Base-by-base conservation (phyloP, 805 yeast species). In the Myxozyma melibiosi region DNA sequence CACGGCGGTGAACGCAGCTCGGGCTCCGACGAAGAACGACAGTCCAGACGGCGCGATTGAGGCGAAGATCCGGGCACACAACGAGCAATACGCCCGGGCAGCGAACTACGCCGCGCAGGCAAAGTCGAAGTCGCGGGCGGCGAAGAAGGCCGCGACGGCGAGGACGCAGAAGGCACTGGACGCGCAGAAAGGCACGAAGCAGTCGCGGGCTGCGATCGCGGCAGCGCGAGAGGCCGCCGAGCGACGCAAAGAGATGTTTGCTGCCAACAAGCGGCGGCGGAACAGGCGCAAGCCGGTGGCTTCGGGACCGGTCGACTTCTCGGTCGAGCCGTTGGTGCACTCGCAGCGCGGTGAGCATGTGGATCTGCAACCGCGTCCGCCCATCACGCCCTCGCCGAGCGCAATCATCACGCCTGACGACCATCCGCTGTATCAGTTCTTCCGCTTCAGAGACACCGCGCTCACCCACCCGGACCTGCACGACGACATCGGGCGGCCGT, bases 361-460 rank as follows among this genome's bases (percentile, higher is more conserved):
- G 18, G 62, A 41, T 27, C 41, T 62, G 33, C 59, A 53, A 33
- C 65, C 62, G 3, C 48, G 59, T 53, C 80, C 86, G 11, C 98
- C 98, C 14, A 86, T 94, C 64, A 80, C 88, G 13, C 98, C 99
- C 14, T 81, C 94, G 1, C 98, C 99, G 20, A 80, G 91, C 1
- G 78, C 78, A 58, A 87, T 88, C 33, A 80, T 83, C 13, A 55
- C 57, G 24, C 48, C 55, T 4, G 92, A 86, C 4, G 87, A 86
- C 70, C 99, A 94, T 73, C 99, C 98, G 30, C 78, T 94, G 62
- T 94, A 97, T 96, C 91, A 88, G 66, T 94, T 94, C 71, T 94
- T 92, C 75, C 70, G 76, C 47, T 69, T 70, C 62, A 37, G 34
- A 20, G 49, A 51, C 8, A 77, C 79, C 66, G 82, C 84, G 58